phyloP scores from a whole-genome alignment of 345 rosid genomes.

The Sonneratia alba region DNA sequence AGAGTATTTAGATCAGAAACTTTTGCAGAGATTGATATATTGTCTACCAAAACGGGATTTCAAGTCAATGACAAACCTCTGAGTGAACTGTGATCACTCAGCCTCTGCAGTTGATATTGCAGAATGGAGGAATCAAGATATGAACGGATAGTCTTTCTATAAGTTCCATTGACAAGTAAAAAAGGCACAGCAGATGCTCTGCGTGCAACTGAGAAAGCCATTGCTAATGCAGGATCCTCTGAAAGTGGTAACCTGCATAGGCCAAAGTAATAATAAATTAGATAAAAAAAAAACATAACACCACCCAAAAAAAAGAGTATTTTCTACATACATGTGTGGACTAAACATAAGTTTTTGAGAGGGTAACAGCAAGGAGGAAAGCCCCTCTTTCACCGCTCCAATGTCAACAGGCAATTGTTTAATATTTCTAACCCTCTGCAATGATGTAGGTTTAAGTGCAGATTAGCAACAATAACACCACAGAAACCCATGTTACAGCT shows the following conservation, averaged over 20 bases:
- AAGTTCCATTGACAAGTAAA: slow-evolving; percentile 96
- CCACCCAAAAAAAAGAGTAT: background rate
- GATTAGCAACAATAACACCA: slow-evolving; percentile 11
- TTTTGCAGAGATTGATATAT: background rate
- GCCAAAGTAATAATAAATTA: slow-evolving; percentile 4
- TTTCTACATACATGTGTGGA: slow-evolving; percentile 45
- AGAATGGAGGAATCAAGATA: slow-evolving; percentile 91
- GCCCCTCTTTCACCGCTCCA: slow-evolving; percentile 66
- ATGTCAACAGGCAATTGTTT: slow-evolving; percentile 84
- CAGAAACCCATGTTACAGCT: slow-evolving; percentile 9
- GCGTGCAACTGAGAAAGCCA: slow-evolving; percentile 96
- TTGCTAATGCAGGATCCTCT: slow-evolving; percentile 96
- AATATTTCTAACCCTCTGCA: slow-evolving; percentile 58
- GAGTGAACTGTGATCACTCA: slow-evolving; percentile 62
- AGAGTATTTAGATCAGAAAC: background rate
- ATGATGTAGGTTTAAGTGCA: slow-evolving; percentile 16
- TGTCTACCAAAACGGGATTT: background rate
- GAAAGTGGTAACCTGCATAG: slow-evolving; percentile 70
- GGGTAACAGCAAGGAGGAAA: slow-evolving; percentile 75
- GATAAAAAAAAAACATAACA: background rate
- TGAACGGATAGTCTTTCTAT: slow-evolving; percentile 79
- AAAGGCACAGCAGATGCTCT: slow-evolving; percentile 96
- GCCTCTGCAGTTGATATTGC: slow-evolving; percentile 82
- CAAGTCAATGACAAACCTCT: slow-evolving; percentile 47
- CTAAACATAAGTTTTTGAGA: slow-evolving; percentile 77